phyloP scores from a whole-genome alignment of 441 rosid genomes.

The Adansonia rubrostipa region DNA sequence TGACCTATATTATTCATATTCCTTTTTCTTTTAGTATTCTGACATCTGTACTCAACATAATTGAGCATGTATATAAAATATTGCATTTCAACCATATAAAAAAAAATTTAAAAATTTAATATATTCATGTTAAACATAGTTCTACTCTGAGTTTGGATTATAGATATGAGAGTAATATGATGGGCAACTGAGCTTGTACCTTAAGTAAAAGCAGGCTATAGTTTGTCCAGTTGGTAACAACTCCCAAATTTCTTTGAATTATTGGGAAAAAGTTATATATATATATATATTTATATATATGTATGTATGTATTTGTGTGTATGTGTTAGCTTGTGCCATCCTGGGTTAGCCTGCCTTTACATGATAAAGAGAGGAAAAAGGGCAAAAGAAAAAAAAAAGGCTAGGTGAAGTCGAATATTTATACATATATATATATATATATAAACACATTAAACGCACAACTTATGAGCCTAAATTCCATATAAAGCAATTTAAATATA shows the following conservation, averaged over 20 bases:
- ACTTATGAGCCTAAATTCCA: not conserved
- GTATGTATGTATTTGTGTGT: too few relatives aligned
- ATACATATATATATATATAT: too few relatives aligned
- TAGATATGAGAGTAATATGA: constrained; percentile 17
- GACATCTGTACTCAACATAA: too few relatives aligned
- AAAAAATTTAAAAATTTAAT: too few relatives aligned
- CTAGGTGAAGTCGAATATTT: not conserved
- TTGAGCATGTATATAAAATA: too few relatives aligned
- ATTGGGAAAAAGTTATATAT: not conserved
- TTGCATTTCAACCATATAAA: too few relatives aligned
- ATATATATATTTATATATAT: not conserved
- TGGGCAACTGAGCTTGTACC: constrained; percentile 20
- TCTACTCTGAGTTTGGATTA: not conserved
- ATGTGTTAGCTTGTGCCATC: too few relatives aligned
- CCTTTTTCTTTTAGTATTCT: too few relatives aligned
- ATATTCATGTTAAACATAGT: too few relatives aligned
- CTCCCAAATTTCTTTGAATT: not conserved
- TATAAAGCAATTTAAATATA: not conserved
- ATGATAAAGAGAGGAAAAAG: not conserved
- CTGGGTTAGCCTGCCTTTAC: too few relatives aligned
- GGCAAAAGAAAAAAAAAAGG: not conserved
- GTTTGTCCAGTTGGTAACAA: constrained; percentile 4
- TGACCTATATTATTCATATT: too few relatives aligned
- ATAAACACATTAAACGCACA: not conserved
- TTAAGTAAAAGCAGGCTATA: not conserved